Conservation (phyloP, 2,329 filamentous ascomycete genomes). For the Pseudogymnoascus sp. region DNA sequence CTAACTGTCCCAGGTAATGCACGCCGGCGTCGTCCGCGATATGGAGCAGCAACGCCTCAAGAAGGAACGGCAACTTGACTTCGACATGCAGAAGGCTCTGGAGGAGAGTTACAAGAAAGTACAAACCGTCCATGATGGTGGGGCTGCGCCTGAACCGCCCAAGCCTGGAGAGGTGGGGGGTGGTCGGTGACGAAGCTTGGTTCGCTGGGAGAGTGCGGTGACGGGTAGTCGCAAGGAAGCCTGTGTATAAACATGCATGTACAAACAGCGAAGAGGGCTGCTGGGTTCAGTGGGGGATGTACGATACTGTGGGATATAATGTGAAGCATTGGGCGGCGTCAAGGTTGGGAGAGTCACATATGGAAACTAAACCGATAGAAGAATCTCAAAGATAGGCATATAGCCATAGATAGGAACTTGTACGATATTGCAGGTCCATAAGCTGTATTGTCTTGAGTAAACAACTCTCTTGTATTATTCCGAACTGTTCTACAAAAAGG, state of each 20-base stretch:
- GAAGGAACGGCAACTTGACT: constrained; percentile 83
- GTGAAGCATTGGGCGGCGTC: background rate
- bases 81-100: constrained; percentile 78
- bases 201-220: background rate
- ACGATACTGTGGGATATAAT: constrained; percentile 2
- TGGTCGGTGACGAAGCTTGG: background rate
- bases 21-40: constrained; percentile 85
- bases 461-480: background rate
- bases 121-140: constrained; percentile 62
- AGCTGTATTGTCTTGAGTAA: background rate
- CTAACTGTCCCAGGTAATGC: constrained; percentile 70
- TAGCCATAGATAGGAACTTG: background rate
- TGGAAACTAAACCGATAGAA: background rate
- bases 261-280: background rate
- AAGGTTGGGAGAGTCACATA: background rate
- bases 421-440: background rate
- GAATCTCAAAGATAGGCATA: background rate
- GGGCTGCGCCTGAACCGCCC: constrained; percentile 11
- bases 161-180: constrained; percentile 3
- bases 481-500: constrained; percentile 6
- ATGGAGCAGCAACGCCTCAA: constrained; percentile 91
- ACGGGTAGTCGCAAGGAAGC: background rate
- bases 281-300: background rate
- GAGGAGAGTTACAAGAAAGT: constrained; percentile 86
- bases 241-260: constrained; percentile 1